Conservation (phyloP, 2,329 filamentous ascomycete genomes). For the Penicillium italicum region DNA sequence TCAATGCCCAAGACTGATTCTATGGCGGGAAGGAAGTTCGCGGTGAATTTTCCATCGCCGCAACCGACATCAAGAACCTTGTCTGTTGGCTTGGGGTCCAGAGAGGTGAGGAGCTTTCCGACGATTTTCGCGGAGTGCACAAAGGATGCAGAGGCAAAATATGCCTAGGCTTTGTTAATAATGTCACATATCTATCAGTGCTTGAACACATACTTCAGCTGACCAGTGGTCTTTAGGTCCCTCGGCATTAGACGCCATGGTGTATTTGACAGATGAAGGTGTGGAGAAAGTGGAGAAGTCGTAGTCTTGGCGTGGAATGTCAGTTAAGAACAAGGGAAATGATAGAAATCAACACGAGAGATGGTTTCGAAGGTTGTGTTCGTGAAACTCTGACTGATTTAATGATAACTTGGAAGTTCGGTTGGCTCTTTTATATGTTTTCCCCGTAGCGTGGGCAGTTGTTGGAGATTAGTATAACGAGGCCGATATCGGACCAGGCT, state of each 20-base stretch:
- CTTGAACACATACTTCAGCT: slow-evolving; percentile 36
- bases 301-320: not conserved
- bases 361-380: not conserved
- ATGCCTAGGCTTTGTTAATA: slow-evolving; percentile 44
- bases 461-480: not conserved
- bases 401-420: not conserved
- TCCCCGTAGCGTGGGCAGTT: not conserved
- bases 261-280: not conserved
- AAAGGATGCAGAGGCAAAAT: slow-evolving; percentile 60
- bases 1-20: slow-evolving; percentile 57
- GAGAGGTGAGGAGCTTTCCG: slow-evolving; percentile 56
- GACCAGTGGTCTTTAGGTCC: slow-evolving; percentile 38
- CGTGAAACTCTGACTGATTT: not conserved
- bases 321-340: not conserved
- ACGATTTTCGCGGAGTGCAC: slow-evolving; percentile 56
- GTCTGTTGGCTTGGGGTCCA: slow-evolving; percentile 58
- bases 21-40: slow-evolving; percentile 51
- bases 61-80: slow-evolving; percentile 61
- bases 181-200: too few relatives aligned
- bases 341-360: not conserved
- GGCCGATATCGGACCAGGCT: slow-evolving; percentile 10
- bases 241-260: not conserved
- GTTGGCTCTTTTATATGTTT: not conserved
- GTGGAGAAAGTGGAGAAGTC: not conserved
- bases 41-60: slow-evolving; percentile 60